A percentile compares a stretch with the other conserved stretches of the same genome.
Conservation (phyloP, 2,329 filamentous ascomycete species). For the Calonectria leucothoes region DNA sequence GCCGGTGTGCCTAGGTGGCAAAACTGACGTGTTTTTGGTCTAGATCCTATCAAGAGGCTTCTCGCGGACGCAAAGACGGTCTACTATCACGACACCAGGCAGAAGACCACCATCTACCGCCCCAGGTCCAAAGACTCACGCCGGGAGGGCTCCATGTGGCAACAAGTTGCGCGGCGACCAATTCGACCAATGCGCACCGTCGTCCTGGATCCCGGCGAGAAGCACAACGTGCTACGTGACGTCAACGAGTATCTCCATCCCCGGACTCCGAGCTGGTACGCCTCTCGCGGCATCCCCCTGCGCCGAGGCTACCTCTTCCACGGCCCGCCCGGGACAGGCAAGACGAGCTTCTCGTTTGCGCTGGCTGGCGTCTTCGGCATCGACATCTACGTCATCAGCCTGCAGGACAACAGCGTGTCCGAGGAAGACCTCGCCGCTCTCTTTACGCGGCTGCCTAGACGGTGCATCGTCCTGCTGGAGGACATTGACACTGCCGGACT, state of each 20-base stretch:
- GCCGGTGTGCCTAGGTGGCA: neutral
- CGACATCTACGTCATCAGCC: slow-evolving; percentile 72
- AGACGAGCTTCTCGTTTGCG: slow-evolving; percentile 75
- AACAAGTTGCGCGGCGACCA: slow-evolving; percentile 70
- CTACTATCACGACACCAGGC: slow-evolving; percentile 64
- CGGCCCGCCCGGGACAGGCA: slow-evolving; percentile 80
- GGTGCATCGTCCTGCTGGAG: slow-evolving; percentile 75
- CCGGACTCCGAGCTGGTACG: slow-evolving; percentile 77
- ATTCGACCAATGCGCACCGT: slow-evolving; percentile 81
- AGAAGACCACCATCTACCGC: slow-evolving; percentile 69
- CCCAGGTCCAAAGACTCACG: slow-evolving; percentile 60
- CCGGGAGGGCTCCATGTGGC: slow-evolving; percentile 62
- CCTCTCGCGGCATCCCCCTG: slow-evolving; percentile 79
- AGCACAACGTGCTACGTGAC: slow-evolving; percentile 74
- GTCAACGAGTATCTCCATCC: slow-evolving; percentile 84
- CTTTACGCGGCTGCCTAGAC: slow-evolving; percentile 70
- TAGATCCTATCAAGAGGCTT: slow-evolving; percentile 66
- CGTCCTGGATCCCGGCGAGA: slow-evolving; percentile 75
- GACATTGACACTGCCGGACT: slow-evolving; percentile 77
- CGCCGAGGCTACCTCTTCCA: slow-evolving; percentile 83
- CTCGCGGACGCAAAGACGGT: slow-evolving; percentile 64
- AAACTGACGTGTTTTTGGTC: neutral
- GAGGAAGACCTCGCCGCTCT: slow-evolving; percentile 71
- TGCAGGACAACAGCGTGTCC: slow-evolving; percentile 68
- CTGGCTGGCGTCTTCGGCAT: slow-evolving; percentile 74